Conservation (phyloP, 2,329 filamentous ascomycete species). For the Aureobasidium lini region DNA sequence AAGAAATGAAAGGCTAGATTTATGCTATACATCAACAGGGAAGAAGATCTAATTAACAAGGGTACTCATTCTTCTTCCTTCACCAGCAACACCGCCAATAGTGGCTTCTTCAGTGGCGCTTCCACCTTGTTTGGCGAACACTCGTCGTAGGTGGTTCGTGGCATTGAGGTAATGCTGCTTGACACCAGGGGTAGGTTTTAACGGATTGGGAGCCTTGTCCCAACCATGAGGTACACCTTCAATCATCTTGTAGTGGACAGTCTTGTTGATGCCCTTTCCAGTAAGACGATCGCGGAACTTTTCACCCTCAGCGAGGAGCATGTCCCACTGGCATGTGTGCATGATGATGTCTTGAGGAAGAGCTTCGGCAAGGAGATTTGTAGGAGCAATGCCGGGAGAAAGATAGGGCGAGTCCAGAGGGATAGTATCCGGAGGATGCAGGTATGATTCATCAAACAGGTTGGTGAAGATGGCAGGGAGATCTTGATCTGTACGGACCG, state of each 20-base stretch:
- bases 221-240: constrained; percentile 55
- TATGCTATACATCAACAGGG: neutral
- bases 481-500: constrained; percentile 45
- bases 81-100: constrained; percentile 4
- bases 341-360: constrained; percentile 54
- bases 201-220: constrained; percentile 59
- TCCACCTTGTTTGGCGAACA: constrained; percentile 26
- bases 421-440: constrained; percentile 36
- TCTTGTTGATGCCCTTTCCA: constrained; percentile 36
- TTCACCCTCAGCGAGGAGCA: constrained; percentile 56
- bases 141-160: constrained; percentile 43
- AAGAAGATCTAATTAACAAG: constrained; percentile 2
- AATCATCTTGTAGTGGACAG: constrained; percentile 52
- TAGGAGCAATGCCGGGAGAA: constrained; percentile 49
- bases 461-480: constrained; percentile 44
- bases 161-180: constrained; percentile 49
- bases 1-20: neutral
- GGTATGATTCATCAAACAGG: constrained; percentile 46
- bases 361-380: constrained; percentile 44
- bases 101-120: neutral
- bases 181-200: constrained; percentile 45
- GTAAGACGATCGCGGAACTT: constrained; percentile 52
- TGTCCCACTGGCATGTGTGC: constrained; percentile 60
- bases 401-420: constrained; percentile 52
- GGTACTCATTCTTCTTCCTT: constrained; percentile 7